Evolutionary conservation across 805 yeast genomes (phyloP).

Genomic region (Wickerhamiella qilinensis): DNA sequence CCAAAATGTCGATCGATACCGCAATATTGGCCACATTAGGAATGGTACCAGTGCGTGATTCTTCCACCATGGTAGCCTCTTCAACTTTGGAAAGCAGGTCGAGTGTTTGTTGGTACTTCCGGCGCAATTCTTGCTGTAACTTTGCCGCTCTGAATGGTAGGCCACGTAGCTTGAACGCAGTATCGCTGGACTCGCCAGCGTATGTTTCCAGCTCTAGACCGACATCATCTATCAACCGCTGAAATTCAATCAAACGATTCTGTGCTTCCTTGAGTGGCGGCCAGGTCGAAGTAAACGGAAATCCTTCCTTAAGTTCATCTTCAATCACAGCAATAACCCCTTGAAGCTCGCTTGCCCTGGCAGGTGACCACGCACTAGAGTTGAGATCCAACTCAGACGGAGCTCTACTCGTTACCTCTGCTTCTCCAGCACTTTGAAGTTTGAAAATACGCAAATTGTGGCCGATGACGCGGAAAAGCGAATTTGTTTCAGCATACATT

Average conservation of each 20-base stretch:
- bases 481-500: slow-evolving; percentile 9
- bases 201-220: background rate
- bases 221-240: background rate
- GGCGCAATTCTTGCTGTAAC: slow-evolving; percentile 4
- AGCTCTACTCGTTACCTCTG: background rate
- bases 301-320: background rate
- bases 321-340: background rate
- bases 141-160: slow-evolving; percentile 5
- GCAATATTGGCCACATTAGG: slow-evolving; percentile 3
- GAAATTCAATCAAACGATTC: background rate
- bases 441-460: slow-evolving; percentile 9
- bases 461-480: slow-evolving; percentile 11
- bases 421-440: background rate
- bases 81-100: slow-evolving; percentile 1
- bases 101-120: background rate
- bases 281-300: background rate
- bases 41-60: slow-evolving; percentile 1
- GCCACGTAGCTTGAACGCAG: background rate
- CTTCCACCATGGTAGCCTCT: slow-evolving; percentile 1
- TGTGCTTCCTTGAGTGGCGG: background rate
- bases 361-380: background rate
- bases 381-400: background rate
- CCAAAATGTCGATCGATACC: slow-evolving; percentile 3
- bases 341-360: background rate
- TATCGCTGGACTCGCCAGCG: background rate